These are phyloP conservation scores for Populus alba DNA, from an alignment of 345 rosid genomes.

Conservation along the genomic window DNA sequence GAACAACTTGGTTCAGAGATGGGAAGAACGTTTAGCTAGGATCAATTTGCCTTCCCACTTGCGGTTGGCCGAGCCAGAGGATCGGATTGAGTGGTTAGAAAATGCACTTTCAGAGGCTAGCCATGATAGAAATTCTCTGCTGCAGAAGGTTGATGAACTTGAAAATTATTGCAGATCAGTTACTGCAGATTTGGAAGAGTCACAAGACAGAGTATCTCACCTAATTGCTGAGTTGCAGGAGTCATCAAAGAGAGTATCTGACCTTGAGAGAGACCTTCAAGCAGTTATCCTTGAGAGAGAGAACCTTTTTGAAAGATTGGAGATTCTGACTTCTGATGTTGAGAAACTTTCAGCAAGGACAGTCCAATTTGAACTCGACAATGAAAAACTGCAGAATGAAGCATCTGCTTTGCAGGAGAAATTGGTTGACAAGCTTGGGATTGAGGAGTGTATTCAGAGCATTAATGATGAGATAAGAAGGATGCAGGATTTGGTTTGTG, in stretches of 20 bases:
- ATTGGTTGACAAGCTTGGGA: conserved; percentile 48
- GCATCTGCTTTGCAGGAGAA: conserved; percentile 48
- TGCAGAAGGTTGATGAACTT: conserved; percentile 57
- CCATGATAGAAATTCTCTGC: conserved; percentile 56
- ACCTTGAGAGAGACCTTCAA: conserved; percentile 51
- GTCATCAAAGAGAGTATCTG: conserved; percentile 37
- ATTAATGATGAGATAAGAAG: conserved; percentile 49
- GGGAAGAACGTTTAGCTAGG: conserved; percentile 76
- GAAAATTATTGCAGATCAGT: conserved; percentile 57
- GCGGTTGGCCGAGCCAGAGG: conserved; percentile 68
- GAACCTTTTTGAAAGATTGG: conserved; percentile 58
- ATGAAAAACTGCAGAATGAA: conserved; percentile 51
- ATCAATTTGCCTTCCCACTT: conserved; percentile 68
- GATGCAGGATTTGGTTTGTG: conserved; percentile 56
- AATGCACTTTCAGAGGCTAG: conserved; percentile 60
- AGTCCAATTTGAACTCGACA: conserved; percentile 53
- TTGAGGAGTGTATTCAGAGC: conserved; percentile 42
- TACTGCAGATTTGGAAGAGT: conserved; percentile 65
- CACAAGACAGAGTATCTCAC: conserved; percentile 30
- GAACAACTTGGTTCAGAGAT: conserved; percentile 77
- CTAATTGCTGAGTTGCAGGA: conserved; percentile 17
- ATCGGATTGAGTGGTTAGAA: conserved; percentile 84
- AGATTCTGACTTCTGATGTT: conserved; percentile 40
- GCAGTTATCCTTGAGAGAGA: conserved; percentile 48
- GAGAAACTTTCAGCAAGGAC: conserved; percentile 44